Percentiles rank a stretch among this genome's conserved stretches.
phyloP scores from a whole-genome alignment of 139 green algal genomes.

The Chlorella sp. region DNA sequence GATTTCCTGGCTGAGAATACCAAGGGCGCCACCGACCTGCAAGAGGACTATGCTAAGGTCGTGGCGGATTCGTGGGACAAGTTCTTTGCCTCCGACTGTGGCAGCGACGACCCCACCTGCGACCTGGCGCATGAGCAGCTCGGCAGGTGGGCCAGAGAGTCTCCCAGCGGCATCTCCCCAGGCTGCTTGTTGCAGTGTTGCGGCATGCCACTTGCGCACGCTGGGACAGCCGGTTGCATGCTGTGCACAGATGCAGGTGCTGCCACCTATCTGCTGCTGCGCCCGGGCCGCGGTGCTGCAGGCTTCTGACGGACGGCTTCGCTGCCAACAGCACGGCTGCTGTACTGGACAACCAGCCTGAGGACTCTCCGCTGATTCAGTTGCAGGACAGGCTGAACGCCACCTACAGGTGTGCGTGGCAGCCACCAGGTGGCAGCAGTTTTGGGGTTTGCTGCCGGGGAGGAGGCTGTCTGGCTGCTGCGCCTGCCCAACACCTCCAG shows the following conservation, averaged over 20 bases:
- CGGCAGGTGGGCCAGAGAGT: not conserved
- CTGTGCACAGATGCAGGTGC: too few species aligned
- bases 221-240: too few species aligned
- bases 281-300: not conserved
- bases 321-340: not conserved
- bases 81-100: slow-evolving; percentile 5
- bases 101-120: slow-evolving; percentile 3
- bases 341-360: not conserved
- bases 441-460: too few species aligned
- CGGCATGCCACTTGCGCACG: too few species aligned
- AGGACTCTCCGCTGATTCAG: not conserved
- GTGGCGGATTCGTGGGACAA: not conserved
- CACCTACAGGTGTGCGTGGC: not conserved
- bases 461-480: too few species aligned
- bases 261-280: too few species aligned
- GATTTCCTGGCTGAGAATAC: not conserved
- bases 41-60: not conserved
- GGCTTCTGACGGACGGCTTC: slow-evolving; percentile 23
- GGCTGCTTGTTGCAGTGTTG: too few species aligned
- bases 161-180: too few species aligned
- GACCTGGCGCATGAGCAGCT: not conserved
- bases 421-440: too few species aligned
- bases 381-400: not conserved
- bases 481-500: too few species aligned
- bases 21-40: not conserved